These are phyloP conservation scores for Sclerotinia glacialis DNA, from an alignment of 2,329 filamentous ascomycete genomes.

Conservation along the genomic window DNA sequence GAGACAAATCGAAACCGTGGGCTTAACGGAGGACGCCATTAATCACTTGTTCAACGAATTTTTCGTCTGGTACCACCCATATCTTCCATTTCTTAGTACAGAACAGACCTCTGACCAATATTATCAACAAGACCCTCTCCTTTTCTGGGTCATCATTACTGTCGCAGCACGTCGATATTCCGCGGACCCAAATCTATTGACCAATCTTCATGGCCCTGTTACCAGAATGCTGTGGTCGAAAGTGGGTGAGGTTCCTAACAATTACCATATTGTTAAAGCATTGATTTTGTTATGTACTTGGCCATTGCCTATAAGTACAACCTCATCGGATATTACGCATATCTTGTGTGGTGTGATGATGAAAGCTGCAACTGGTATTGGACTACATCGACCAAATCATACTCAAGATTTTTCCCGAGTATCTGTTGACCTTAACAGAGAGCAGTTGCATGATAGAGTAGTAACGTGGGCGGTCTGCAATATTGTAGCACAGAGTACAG, in stretches of 20 bases:
- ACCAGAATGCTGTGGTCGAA: slow-evolving; percentile 74
- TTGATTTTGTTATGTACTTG: slow-evolving; percentile 77
- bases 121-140: slow-evolving; percentile 71
- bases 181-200: slow-evolving; percentile 58
- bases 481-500: slow-evolving; percentile 75
- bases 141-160: slow-evolving; percentile 82
- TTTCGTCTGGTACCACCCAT: slow-evolving; percentile 73
- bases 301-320: slow-evolving; percentile 79
- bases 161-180: slow-evolving; percentile 71
- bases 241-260: slow-evolving; percentile 72
- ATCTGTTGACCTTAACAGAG: slow-evolving; percentile 70
- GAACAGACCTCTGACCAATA: slow-evolving; percentile 68
- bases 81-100: slow-evolving; percentile 71
- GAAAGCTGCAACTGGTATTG: slow-evolving; percentile 81
- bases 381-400: slow-evolving; percentile 75
- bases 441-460: slow-evolving; percentile 75
- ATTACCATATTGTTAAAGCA: slow-evolving; percentile 77
- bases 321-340: slow-evolving; percentile 76
- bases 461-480: slow-evolving; percentile 84
- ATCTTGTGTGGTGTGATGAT: slow-evolving; percentile 79
- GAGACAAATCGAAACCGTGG: slow-evolving; percentile 56
- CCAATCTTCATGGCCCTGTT: slow-evolving; percentile 64
- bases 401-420: slow-evolving; percentile 80
- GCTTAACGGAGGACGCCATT: slow-evolving; percentile 62
- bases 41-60: slow-evolving; percentile 69